phyloP scores from a whole-genome alignment of 371 early-diverging fungal genomes.

The Apophysomyces trapeziformis region DNA sequence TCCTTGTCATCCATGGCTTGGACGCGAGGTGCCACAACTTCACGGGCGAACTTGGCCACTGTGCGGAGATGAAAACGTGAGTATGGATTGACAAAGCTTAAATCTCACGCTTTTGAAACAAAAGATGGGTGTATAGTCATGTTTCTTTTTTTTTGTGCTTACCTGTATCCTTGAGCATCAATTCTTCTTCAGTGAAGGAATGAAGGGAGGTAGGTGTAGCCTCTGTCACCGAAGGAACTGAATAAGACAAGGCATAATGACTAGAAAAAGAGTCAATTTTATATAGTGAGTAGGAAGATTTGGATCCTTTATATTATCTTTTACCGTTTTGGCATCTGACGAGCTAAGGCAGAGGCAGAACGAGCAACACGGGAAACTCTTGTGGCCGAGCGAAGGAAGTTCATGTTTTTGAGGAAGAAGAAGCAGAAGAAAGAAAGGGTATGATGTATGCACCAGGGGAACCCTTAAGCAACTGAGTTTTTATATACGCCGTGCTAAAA shows the following conservation, averaged over 20 bases:
- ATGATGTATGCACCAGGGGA: background rate
- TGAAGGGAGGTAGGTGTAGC: constrained; percentile 63
- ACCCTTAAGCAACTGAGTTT: background rate
- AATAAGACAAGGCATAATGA: constrained; percentile 19
- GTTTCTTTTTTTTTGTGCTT: constrained; percentile 13
- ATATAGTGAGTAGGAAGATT: background rate
- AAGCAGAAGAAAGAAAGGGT: background rate
- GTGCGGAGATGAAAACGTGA: constrained; percentile 9
- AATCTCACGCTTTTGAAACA: constrained; percentile 1
- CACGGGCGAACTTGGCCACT: constrained; percentile 90
- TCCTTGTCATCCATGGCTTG: constrained; percentile 94
- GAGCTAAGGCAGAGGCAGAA: constrained; percentile 17
- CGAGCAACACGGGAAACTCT: constrained; percentile 17
- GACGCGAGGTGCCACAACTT: constrained; percentile 85
- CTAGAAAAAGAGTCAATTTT: constrained; percentile 9
- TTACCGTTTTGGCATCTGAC: constrained; percentile 17
- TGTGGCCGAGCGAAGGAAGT: constrained; percentile 16
- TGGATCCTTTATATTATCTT: too few relatives aligned
- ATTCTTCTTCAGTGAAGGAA: constrained; percentile 83
- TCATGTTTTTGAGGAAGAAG: constrained; percentile 9
- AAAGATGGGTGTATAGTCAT: background rate
- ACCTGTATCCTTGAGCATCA: constrained; percentile 79
- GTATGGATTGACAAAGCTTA: constrained; percentile 2
- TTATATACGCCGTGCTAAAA: constrained; percentile 9
- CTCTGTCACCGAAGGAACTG: constrained; percentile 24